Percentiles rank a stretch among this genome's conserved stretches.
Evolutionary conservation across 305 asterid species (phyloP).

Genomic region (Solanum hybrid): DNA sequence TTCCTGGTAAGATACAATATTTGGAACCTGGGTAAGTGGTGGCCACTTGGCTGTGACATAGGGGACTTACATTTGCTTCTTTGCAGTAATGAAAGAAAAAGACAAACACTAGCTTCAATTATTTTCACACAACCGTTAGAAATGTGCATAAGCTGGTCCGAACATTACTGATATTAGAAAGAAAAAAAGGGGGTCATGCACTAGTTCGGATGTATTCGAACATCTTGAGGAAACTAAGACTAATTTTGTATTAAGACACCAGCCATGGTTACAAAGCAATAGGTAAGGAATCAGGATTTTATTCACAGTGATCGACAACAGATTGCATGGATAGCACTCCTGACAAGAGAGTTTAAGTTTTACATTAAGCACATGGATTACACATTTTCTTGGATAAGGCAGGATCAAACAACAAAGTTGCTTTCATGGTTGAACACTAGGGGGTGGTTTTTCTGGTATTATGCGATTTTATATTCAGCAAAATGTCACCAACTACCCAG

Average conservation of each 20-base stretch:
- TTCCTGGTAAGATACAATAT: not conserved
- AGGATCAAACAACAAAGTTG: not conserved
- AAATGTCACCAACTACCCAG: conserved; percentile 65
- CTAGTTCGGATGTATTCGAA: not conserved
- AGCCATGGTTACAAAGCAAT: not conserved
- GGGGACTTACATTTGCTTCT: not conserved
- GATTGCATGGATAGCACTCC: not conserved
- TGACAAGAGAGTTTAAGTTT: not conserved
- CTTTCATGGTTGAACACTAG: not conserved
- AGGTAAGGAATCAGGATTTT: not conserved
- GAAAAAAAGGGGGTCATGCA: not conserved
- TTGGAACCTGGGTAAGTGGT: not conserved
- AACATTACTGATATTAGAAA: not conserved
- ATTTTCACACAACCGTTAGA: not conserved
- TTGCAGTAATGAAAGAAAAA: not conserved
- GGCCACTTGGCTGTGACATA: not conserved
- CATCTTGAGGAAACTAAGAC: not conserved
- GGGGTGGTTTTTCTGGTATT: conserved; percentile 5
- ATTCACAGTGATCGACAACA: not conserved
- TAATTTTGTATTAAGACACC: not conserved
- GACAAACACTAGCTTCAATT: not conserved
- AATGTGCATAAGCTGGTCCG: not conserved
- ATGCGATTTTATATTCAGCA: conserved; percentile 45
- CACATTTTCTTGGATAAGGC: not conserved
- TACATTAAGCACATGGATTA: not conserved